A percentile compares a stretch with the other conserved stretches of the same genome.
These are phyloP conservation scores for Bullera alba DNA, from an alignment of 768 basidiomycete genomes.

Conservation along the genomic window DNA sequence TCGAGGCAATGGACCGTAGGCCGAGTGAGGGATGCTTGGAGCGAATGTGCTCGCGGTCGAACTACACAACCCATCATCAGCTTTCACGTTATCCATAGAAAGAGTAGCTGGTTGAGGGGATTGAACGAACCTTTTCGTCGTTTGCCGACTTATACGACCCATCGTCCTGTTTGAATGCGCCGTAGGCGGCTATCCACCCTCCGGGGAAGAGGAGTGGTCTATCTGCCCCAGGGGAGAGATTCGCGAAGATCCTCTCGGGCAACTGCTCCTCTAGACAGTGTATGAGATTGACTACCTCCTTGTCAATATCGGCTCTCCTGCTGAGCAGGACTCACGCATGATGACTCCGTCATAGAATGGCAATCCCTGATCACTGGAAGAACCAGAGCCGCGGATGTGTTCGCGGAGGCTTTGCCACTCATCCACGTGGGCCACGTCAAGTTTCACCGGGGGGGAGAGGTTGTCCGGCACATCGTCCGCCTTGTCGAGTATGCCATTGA, in stretches of 20 bases:
- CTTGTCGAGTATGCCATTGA: too few relatives aligned
- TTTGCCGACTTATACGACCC: constrained; percentile 18
- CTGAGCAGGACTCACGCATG: constrained; percentile 9
- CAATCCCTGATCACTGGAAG: not conserved
- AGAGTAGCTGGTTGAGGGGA: too few relatives aligned
- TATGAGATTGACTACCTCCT: constrained; percentile 23
- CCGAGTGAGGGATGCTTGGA: constrained; percentile 14
- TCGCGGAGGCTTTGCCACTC: constrained; percentile 7
- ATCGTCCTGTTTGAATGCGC: constrained; percentile 22
- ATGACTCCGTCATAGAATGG: constrained; percentile 8
- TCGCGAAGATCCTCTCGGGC: constrained; percentile 23
- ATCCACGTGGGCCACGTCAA: constrained; percentile 16
- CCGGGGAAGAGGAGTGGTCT: constrained; percentile 2
- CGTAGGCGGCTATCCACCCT: constrained; percentile 29
- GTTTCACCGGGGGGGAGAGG: constrained; percentile 3
- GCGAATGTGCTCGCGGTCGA: constrained; percentile 21
- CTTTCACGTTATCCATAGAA: not conserved
- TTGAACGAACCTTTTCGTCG: constrained; percentile 24
- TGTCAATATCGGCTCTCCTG: not conserved
- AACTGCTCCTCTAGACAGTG: constrained; percentile 19
- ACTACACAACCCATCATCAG: constrained; percentile 10
- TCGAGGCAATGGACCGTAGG: constrained; percentile 12
- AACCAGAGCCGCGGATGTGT: too few relatives aligned
- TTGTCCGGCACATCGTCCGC: too few relatives aligned
- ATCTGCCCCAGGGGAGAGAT: constrained; percentile 13